These are phyloP conservation scores for Carex littledalei DNA, from an alignment of 176 grass and related monocot genomes.

Conservation along the genomic window DNA sequence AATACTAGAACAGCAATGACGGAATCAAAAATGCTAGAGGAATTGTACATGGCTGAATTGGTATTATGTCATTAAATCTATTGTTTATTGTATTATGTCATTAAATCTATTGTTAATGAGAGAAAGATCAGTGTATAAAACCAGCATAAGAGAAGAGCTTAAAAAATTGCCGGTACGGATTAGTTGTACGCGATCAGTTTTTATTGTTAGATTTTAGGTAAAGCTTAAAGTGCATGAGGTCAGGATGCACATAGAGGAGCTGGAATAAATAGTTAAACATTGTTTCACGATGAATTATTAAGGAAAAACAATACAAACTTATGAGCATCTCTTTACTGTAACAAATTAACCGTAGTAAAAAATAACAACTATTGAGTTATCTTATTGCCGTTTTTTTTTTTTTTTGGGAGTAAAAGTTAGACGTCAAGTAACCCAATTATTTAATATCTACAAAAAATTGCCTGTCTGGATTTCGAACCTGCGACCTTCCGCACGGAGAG, in stretches of 20 bases:
- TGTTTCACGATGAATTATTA: background rate
- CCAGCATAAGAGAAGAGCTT: background rate
- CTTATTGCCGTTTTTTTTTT: background rate
- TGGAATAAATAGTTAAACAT: background rate
- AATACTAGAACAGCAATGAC: background rate
- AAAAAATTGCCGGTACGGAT: background rate
- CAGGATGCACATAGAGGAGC: background rate
- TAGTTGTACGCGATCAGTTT: background rate
- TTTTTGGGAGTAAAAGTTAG: no score
- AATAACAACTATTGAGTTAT: background rate
- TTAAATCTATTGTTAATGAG: background rate
- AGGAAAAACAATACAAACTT: background rate
- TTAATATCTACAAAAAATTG: no score
- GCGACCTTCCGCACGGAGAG: no score
- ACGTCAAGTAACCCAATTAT: no score
- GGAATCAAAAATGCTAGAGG: background rate
- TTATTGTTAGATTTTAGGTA: background rate
- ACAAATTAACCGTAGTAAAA: background rate
- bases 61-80: background rate
- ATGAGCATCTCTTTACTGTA: background rate
- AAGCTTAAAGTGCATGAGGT: background rate
- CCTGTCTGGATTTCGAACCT: accelerated
- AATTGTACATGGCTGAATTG: background rate
- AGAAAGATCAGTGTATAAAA: background rate
- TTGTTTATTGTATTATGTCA: no score